Percentiles rank a stretch among this genome's conserved stretches.
These are phyloP conservation scores for Pseudotsuga menziesii DNA, from an alignment of 75 land plant species.

Conservation along the genomic window DNA sequence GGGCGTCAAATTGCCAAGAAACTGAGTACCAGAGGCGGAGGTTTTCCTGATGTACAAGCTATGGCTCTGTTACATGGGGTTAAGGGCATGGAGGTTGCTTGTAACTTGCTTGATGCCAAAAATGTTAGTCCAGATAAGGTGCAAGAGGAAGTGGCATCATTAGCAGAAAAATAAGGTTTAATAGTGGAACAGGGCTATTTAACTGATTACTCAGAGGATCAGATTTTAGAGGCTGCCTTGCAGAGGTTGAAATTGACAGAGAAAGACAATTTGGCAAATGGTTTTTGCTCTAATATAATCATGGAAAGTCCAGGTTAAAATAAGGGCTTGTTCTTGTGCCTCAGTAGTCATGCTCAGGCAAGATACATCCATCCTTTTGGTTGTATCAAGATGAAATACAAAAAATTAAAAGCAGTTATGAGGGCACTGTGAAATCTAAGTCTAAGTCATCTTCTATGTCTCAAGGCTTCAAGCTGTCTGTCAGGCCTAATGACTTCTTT, in stretches of 20 bases:
- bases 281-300: background rate
- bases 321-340: background rate
- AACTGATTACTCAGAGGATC: slow-evolving; percentile 64
- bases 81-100: slow-evolving; percentile 67
- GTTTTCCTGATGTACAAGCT: slow-evolving; percentile 72
- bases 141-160: slow-evolving; percentile 51
- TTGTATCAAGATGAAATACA: background rate
- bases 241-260: background rate
- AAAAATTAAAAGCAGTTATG: background rate
- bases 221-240: slow-evolving; percentile 30
- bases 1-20: slow-evolving; percentile 63
- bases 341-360: background rate
- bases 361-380: background rate
- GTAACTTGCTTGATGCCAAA: slow-evolving; percentile 66
- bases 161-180: slow-evolving; percentile 58
- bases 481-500: background rate
- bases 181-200: slow-evolving; percentile 62
- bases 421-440: background rate
- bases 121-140: slow-evolving; percentile 57
- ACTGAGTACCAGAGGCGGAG: slow-evolving; percentile 86
- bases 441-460: background rate
- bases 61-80: slow-evolving; percentile 81
- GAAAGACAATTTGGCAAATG: background rate
- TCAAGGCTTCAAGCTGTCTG: background rate
- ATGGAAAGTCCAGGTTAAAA: background rate